Base-by-base conservation (phyloP, 495 filamentous ascomycete genomes). In the Xylaria nigripes region DNA sequence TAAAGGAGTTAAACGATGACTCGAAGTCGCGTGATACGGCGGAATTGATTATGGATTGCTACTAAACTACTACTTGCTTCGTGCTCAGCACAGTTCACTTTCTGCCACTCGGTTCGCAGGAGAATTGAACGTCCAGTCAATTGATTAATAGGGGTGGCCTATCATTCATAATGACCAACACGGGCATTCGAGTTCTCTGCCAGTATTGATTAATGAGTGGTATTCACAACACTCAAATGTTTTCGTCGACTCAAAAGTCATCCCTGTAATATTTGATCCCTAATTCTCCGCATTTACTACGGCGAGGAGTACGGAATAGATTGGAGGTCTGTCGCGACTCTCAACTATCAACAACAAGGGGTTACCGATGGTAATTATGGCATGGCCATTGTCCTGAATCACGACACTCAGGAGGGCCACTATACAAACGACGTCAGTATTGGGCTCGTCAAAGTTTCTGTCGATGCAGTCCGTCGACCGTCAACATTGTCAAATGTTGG, bases 1-100 rank as follows among this genome's bases (percentile, higher is more conserved):
- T 67, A 15, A 58, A 61, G n/a, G 50, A 47, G 15, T 30, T 49
- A 10, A 41, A 61, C 30, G 61, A 63, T 16, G 50, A 61, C 16
- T 58, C 59, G 6, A 52, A 16, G 54, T 63, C 3, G 58, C 58
- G 12, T 63, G 61, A 59, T 21, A 45, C 23, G 58, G 58, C 15
- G 42, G 42, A 9, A 25, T 21, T 24, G 42, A 45, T 13, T 21
- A 24, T 21, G 42, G 42, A 45, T 45, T 45, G 22, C 42, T 45
- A 21, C n/a, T n/a, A n/a, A n/a, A n/a, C n/a, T n/a, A n/a, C n/a
- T n/a, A n/a, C n/a, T n/a, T n/a, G 42, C 42, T 24, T 45, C 42
- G 9, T 45, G 42, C 13, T 21, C 42, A 1, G 42, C 42, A 7
- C 42, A 45, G 22, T 45, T 45, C 42, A 15, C 42, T 15, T 45